Evolutionary conservation across 1,139 yeast species (phyloP).

Genomic region (Yamadazyma triangularis): DNA sequence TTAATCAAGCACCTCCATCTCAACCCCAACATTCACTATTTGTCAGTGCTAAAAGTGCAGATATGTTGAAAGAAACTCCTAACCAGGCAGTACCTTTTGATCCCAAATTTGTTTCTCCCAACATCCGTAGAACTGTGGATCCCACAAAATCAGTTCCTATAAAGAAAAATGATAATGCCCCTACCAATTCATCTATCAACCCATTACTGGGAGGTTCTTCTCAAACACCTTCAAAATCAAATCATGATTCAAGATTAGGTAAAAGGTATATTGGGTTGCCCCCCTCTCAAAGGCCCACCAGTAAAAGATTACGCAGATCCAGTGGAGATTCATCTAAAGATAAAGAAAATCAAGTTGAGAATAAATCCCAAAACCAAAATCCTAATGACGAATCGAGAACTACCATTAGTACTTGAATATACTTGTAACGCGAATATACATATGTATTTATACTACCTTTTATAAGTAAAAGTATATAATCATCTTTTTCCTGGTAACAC

Average conservation of each 20-base stretch:
- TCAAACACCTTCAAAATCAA: slow-evolving; percentile 11
- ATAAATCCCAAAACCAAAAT: not conserved
- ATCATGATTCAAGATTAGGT: too few relatives aligned
- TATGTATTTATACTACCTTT: too few relatives aligned
- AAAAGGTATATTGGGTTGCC: slow-evolving; percentile 34
- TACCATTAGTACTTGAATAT: too few relatives aligned
- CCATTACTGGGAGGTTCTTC: too few relatives aligned
- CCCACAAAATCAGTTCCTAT: slow-evolving; percentile 58
- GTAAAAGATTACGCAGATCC: slow-evolving; percentile 10
- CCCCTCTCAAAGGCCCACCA: slow-evolving; percentile 22
- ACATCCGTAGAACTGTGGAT: slow-evolving; percentile 51
- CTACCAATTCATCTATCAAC: not conserved
- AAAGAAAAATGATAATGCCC: slow-evolving; percentile 30
- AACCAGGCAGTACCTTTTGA: slow-evolving; percentile 39
- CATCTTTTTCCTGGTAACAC: too few relatives aligned
- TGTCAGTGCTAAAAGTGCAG: slow-evolving; percentile 59
- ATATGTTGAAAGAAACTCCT: slow-evolving; percentile 43
- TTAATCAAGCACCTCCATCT: not conserved
- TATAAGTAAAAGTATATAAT: too few relatives aligned
- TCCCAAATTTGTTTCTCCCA: slow-evolving; percentile 47
- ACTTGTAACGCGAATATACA: too few relatives aligned
- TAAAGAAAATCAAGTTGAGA: not conserved
- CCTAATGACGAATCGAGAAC: too few relatives aligned
- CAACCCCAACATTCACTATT: slow-evolving; percentile 31
- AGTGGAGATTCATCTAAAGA: slow-evolving; percentile 1